Base-by-base conservation (phyloP, 2,329 filamentous ascomycete species). In the Lasiodiplodia hormozganensis region DNA sequence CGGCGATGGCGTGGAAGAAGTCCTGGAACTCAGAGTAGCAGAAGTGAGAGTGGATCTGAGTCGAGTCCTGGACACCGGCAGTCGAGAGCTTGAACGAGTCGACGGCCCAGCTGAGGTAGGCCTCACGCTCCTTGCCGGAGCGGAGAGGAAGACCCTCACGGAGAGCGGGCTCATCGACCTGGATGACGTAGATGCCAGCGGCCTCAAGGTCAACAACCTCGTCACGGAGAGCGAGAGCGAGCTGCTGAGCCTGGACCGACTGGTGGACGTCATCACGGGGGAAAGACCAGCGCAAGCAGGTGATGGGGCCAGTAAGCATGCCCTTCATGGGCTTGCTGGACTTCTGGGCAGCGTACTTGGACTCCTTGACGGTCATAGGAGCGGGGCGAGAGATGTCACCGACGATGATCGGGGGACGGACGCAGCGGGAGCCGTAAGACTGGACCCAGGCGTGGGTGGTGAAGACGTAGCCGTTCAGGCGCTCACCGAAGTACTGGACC, bases 1-100 rank as follows among this genome's bases (percentile, higher is more conserved):
- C 95, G 73, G 96, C 93, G 77, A 99, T 99, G 85, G 96, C 96
- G 85, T 98, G 93, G 94, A 99, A 99, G 89, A 99, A 99, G 88
- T 99, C 96, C 87, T 99, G 96, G 93, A 99, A 99, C 89, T 99
- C 96, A 65, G 96, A 98, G 91, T 99, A 99, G 85, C 96, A 99
- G 92, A 99, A 99, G 88, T 99, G 96, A 72, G 94, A 97, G 91
- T 99, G 96, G 83, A 99, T 97, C 89, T 99, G 96, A 75, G 96
- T 99, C 69, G 91, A 92, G 84, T 99, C 93, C 85, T 94, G 85
- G 71, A 99, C 95, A 82, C 94, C 96, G 70, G 94, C 90, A 76
- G 94, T 96, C 74, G 95, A 90, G 74, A 99, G 93, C 82, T 93
- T 94, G 94, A 99, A 99, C 77, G 94, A 94, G 86, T 97, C 91